Base-by-base conservation (phyloP, 495 filamentous ascomycete genomes). In the Xylaria sp. region DNA sequence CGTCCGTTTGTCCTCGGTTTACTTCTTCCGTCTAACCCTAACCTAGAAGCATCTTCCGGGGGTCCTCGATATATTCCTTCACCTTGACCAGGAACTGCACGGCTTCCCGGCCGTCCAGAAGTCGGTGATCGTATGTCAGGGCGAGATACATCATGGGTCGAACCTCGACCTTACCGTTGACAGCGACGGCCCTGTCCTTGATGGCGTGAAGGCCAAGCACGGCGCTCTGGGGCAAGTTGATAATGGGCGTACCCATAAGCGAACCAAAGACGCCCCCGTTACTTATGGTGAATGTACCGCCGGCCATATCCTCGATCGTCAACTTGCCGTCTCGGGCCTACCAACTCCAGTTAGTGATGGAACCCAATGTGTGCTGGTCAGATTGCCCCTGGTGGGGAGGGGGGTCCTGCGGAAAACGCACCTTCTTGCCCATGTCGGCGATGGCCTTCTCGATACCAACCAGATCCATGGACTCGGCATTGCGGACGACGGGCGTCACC, bases 141-240 rank as follows among this genome's bases (percentile, higher is more conserved):
- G 96, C 97, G 50, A 99, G 89, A 74, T 97, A 98, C 96, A 99
- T 99, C 93, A 99, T 98, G 31, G 97, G 96, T 71, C 96, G 89
- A 73, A 97, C 92, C 78, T 97, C 95, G 50, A 98, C 81, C 83
- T 97, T 94, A 61, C 97, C 96, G 76, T 97, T 93, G 52, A 98
- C 83, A 33, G 85, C 95, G 46, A 98, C 92, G 0, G 95, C 88
- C 77, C 92, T 94, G 50, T 99, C 95, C 86, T 98, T 98, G 81
- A 97, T 98, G 37, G 95, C 93, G 81, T 99, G 96, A n/a, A 99
- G 90, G 67, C 96, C 96, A 68, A 99, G 87, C 33, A 99, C 96
- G 64, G 95, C 96, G 46, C 93, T 95, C 81, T 99, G 96, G 26
- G 96, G 96, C 31, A 97, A 85, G 82, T 99, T 99, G 85, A 99